A percentile compares a stretch with the other conserved stretches of the same genome.
These are phyloP conservation scores for Mycotypha africana DNA, from an alignment of 371 early-diverging fungal species.

Conservation along the genomic window DNA sequence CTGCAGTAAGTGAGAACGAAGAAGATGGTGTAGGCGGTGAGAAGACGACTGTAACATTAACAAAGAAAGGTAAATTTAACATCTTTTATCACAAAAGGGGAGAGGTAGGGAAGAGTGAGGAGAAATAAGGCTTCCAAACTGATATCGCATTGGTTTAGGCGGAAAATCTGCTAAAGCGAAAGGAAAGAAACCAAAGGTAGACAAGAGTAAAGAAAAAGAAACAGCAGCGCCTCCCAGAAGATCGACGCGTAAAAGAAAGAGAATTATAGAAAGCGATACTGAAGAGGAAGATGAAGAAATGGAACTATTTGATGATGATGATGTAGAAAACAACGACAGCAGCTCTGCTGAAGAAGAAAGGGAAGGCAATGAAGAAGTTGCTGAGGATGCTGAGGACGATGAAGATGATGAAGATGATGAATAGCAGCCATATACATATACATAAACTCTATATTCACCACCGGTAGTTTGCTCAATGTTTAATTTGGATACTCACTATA, in stretches of 20 bases:
- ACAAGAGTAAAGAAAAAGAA: not conserved
- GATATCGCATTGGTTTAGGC: not conserved
- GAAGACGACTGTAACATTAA: not conserved
- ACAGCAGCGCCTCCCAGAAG: not conserved
- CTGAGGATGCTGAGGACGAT: slow-evolving; percentile 2
- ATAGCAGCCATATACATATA: no score
- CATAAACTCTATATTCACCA: not conserved
- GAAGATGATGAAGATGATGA: slow-evolving; percentile 10
- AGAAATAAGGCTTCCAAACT: slow-evolving; percentile 1
- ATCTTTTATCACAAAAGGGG: no score
- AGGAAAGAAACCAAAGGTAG: not conserved
- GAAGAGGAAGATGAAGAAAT: slow-evolving; percentile 8
- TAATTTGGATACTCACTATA: no score
- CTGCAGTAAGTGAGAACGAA: slow-evolving; percentile 11
- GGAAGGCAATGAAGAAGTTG: not conserved
- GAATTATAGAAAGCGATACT: not conserved
- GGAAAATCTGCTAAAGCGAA: not conserved
- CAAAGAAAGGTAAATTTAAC: slow-evolving; percentile 14
- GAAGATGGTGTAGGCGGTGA: no score
- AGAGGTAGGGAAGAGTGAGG: not conserved
- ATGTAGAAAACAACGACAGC: slow-evolving; percentile 7
- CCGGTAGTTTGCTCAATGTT: no score
- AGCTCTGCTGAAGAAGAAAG: slow-evolving; percentile 3
- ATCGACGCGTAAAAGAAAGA: slow-evolving; percentile 7
- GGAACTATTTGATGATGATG: slow-evolving; percentile 3